Conservation (phyloP, 2,329 filamentous ascomycete genomes). For the Madurella mycetomatis region DNA sequence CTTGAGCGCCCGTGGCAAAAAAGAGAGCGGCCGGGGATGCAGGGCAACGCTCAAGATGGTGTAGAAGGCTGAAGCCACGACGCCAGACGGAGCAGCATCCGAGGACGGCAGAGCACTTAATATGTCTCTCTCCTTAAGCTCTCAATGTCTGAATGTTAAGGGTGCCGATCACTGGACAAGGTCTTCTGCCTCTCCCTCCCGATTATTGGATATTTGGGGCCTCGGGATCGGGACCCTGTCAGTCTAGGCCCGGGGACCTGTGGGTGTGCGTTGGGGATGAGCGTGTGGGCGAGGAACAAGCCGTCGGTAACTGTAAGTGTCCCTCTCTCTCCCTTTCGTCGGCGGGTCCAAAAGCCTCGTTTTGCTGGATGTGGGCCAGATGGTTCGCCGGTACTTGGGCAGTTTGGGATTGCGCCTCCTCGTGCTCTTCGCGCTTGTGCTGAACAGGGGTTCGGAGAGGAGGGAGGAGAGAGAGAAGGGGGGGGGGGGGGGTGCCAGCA, state of each 20-base stretch:
- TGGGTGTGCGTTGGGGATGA: background rate
- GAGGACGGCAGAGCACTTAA: conserved; percentile 7
- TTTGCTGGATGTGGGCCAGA: background rate
- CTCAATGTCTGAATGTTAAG: conserved; percentile 10
- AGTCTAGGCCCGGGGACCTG: conserved; percentile 13
- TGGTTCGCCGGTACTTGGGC: conserved; percentile 9
- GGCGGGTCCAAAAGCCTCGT: background rate
- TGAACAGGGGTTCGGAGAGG: background rate
- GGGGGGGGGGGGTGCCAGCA: conserved; percentile 1
- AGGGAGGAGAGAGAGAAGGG: no score
- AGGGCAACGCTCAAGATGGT: background rate
- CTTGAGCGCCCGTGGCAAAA: background rate
- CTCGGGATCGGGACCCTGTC: conserved; percentile 20
- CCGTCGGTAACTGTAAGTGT: background rate
- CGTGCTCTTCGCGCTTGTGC: conserved; percentile 16
- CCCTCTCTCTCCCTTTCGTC: conserved; percentile 4
- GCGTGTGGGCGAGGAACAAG: conserved; percentile 14
- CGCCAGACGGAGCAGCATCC: conserved; percentile 8
- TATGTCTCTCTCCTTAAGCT: background rate
- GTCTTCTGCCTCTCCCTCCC: conserved; percentile 18
- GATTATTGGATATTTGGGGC: conserved; percentile 21
- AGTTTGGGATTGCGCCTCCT: conserved; percentile 10
- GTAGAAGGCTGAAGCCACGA: conserved; percentile 16
- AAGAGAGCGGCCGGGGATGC: background rate
- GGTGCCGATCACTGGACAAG: conserved; percentile 37